A percentile compares a stretch with the other conserved stretches of the same genome.
Conservation (phyloP, 495 filamentous ascomycete genomes). For the Pseudotulostoma volvatum region DNA sequence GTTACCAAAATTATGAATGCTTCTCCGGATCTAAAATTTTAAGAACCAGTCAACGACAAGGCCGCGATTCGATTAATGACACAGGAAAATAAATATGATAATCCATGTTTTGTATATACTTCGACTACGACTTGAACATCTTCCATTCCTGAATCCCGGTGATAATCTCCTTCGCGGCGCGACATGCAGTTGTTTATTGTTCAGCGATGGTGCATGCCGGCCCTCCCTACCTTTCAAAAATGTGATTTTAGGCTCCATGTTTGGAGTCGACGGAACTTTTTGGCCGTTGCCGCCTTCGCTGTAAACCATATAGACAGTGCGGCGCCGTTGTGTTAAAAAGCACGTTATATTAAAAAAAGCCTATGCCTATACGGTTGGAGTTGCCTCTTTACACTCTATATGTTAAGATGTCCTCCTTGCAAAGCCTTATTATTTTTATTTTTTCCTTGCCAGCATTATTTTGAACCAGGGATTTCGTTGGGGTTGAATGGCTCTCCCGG, state of each 20-base stretch:
- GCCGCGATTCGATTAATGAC: background rate
- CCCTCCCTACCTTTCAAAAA: background rate
- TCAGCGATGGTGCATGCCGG: conserved; percentile 4
- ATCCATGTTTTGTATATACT: background rate
- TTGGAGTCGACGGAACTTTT: conserved; percentile 1
- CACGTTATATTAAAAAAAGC: too few species aligned
- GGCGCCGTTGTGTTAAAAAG: conserved; percentile 21
- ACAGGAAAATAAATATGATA: background rate
- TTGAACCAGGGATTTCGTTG: conserved; percentile 16
- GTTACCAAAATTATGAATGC: background rate
- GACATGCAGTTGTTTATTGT: background rate
- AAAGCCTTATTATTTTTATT: conserved; percentile 11
- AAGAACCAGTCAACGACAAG: conserved; percentile 1
- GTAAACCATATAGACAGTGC: conserved; percentile 32
- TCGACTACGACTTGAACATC: conserved; percentile 2
- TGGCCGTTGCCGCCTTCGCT: conserved; percentile 7
- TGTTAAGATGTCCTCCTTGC: conserved; percentile 4
- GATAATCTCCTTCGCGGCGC: background rate
- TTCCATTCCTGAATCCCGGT: conserved; percentile 1
- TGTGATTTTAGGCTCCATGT: background rate
- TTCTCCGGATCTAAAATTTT: conserved; percentile 2
- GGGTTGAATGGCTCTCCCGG: conserved; percentile 26
- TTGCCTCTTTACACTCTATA: conserved; percentile 3
- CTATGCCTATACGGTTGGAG: conserved; percentile 4
- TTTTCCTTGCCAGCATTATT: conserved; percentile 9